Conservation (phyloP, 768 basidiomycete genomes). For the Xerocomus spinulosus region DNA sequence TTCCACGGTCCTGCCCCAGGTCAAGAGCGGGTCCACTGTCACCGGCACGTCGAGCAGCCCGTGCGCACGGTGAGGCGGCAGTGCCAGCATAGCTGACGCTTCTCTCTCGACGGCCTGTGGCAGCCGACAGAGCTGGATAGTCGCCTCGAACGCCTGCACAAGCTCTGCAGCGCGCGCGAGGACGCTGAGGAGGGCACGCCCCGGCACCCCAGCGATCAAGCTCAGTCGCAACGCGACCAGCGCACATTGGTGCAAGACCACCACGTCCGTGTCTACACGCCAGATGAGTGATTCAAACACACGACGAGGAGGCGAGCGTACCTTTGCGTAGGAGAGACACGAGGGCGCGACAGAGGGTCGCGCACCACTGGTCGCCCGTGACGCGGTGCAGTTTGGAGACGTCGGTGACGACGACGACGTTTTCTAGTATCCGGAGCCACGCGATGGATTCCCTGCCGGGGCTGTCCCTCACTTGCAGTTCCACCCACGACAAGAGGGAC, state of each 20-base stretch:
- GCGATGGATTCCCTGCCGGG: slow-evolving; percentile 41
- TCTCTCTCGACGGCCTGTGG: background rate
- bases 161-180: slow-evolving; percentile 27
- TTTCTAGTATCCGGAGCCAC: slow-evolving; percentile 66
- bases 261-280: slow-evolving; percentile 16
- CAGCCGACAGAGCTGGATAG: slow-evolving; percentile 2
- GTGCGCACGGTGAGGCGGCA: slow-evolving; percentile 33
- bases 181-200: slow-evolving; percentile 27
- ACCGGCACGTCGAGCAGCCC: slow-evolving; percentile 34
- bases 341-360: slow-evolving; percentile 51
- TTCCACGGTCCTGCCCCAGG: slow-evolving; percentile 53
- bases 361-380: slow-evolving; percentile 58
- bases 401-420: slow-evolving; percentile 51
- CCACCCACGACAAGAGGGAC: slow-evolving; percentile 75
- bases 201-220: slow-evolving; percentile 27
- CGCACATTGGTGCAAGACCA: slow-evolving; percentile 22
- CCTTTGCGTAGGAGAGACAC: slow-evolving; percentile 17
- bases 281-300: background rate
- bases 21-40: slow-evolving; percentile 26
- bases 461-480: slow-evolving; percentile 51
- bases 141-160: slow-evolving; percentile 29
- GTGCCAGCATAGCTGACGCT: slow-evolving; percentile 6
- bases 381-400: slow-evolving; percentile 46
- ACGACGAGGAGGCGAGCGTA: background rate
- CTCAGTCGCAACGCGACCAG: slow-evolving; percentile 36